Evolutionary conservation across 177 flowering plant genomes (phyloP), one percentile per base, ranked within the genome.

Genomic region (Vitis hybrid): DNA sequence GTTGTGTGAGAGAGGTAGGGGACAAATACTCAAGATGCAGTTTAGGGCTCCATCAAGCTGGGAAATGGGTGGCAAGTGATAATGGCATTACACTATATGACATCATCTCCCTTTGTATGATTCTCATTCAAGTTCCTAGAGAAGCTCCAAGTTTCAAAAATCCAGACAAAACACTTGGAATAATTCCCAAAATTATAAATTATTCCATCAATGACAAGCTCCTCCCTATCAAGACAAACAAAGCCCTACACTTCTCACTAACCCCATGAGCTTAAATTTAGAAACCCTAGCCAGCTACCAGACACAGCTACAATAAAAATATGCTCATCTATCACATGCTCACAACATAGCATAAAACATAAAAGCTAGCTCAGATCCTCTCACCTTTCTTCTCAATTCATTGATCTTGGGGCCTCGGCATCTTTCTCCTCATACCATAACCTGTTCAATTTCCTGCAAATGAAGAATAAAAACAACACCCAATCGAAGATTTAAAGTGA

Each of bases 81-180:
- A 52, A 13, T 54, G 17, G 56, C 56, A 54, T 14, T 17, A 6
- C 56, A 54, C 6, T 11, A 52, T 52, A 15, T 54, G 56, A 17
- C 56, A 12, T 11, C 55, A 52, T 11, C 55, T 52, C 14, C 13
- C n/a, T 14, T 11, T 52, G n/a, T 52, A 54, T 54, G n/a, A 54
- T 54, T 13, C 56, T 54, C 56, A 54, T 54, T 54, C 56, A 54
- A 54, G 56, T 54, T 17, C 56, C 56, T 13, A 54, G 56, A 54
- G 56, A 54, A 54, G 1, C 56, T 54, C 56, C 56, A 54, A 54
- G 56, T 54, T 54, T 54, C 56, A 54, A 54, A 14, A 54, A 14
- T 17, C 56, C 56, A 54, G 56, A 54, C 56, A 54, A 54, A 54
- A 54, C 56, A 54, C 8, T 54, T 3, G 17, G 56, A 54, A 3